Conservation (phyloP, 352 stramenopile genomes). For the Phytophthora idaei region DNA sequence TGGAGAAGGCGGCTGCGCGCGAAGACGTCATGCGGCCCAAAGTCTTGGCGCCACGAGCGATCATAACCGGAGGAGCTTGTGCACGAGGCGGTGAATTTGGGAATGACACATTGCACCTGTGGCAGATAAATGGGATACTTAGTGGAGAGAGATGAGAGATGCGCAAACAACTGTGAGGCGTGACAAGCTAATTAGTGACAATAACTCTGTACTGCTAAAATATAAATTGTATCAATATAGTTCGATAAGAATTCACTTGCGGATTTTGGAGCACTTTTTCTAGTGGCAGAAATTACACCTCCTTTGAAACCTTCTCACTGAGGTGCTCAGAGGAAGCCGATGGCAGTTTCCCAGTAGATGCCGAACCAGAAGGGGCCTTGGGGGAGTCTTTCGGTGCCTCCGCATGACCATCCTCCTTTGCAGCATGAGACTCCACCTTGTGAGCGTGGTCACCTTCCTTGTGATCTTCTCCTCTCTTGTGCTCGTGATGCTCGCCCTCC, state of each 20-base stretch:
- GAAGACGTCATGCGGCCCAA: slow-evolving; percentile 25
- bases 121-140: slow-evolving; percentile 7
- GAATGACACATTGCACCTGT: slow-evolving; percentile 16
- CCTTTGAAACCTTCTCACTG: slow-evolving; percentile 25
- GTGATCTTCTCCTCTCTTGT: slow-evolving; percentile 11
- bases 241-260: slow-evolving; percentile 1
- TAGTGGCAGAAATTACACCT: slow-evolving; percentile 14
- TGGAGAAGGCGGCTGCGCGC: slow-evolving; percentile 31
- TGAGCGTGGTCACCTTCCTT: slow-evolving; percentile 11
- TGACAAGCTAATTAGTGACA: background rate
- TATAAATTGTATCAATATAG: background rate
- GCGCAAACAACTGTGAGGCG: slow-evolving; percentile 6
- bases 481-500: slow-evolving; percentile 7
- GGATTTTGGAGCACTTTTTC: background rate
- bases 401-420: slow-evolving; percentile 20
- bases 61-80: slow-evolving; percentile 14
- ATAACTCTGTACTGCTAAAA: background rate
- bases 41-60: slow-evolving; percentile 21
- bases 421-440: slow-evolving; percentile 17
- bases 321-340: slow-evolving; percentile 17
- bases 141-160: background rate
- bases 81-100: slow-evolving; percentile 10
- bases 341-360: slow-evolving; percentile 27
- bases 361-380: slow-evolving; percentile 13
- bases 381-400: slow-evolving; percentile 24